These are phyloP conservation scores for Malassezia yamatoensis DNA, from an alignment of 1,284 basidiomycete genomes.

Conservation along the genomic window DNA sequence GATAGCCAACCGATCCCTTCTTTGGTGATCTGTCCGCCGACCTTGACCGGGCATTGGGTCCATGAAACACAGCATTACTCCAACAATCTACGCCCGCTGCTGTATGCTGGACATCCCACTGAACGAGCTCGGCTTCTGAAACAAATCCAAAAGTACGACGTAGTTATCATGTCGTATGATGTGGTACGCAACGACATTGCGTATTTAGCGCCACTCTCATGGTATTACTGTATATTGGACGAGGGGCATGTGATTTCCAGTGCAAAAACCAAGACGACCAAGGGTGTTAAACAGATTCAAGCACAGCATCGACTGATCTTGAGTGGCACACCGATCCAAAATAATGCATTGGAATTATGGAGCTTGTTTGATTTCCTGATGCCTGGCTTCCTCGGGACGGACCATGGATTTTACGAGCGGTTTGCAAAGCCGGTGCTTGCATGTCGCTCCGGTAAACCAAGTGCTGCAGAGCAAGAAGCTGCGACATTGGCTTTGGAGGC, in stretches of 20 bases:
- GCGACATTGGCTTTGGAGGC: slow-evolving; percentile 74
- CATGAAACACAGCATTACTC: slow-evolving; percentile 93
- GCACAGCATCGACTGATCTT: slow-evolving; percentile 88
- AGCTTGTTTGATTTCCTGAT: slow-evolving; percentile 98
- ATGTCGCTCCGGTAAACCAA: slow-evolving; percentile 80
- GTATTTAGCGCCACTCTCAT: slow-evolving; percentile 64
- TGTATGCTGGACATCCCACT: slow-evolving; percentile 81
- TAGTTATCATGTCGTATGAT: slow-evolving; percentile 94
- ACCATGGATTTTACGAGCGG: slow-evolving; percentile 85
- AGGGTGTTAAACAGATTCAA: slow-evolving; percentile 81
- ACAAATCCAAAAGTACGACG: slow-evolving; percentile 53
- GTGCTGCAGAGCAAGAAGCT: slow-evolving; percentile 80
- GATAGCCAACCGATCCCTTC: slow-evolving; percentile 82
- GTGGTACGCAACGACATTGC: slow-evolving; percentile 88
- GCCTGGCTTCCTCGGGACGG: slow-evolving; percentile 95
- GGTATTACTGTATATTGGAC: slow-evolving; percentile 94
- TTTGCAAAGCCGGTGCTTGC: slow-evolving; percentile 93
- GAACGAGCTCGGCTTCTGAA: slow-evolving; percentile 59
- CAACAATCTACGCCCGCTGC: slow-evolving; percentile 69
- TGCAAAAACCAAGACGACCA: slow-evolving; percentile 91
- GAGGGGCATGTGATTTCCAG: slow-evolving; percentile 99
- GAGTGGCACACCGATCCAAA: slow-evolving; percentile 96
- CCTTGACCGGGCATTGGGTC: slow-evolving; percentile 91
- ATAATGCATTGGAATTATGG: slow-evolving; percentile 97
- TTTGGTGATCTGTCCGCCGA: slow-evolving; percentile 91